These are phyloP conservation scores for Colletotrichum endophyticum DNA, from an alignment of 2,329 filamentous ascomycete species.

Conservation along the genomic window DNA sequence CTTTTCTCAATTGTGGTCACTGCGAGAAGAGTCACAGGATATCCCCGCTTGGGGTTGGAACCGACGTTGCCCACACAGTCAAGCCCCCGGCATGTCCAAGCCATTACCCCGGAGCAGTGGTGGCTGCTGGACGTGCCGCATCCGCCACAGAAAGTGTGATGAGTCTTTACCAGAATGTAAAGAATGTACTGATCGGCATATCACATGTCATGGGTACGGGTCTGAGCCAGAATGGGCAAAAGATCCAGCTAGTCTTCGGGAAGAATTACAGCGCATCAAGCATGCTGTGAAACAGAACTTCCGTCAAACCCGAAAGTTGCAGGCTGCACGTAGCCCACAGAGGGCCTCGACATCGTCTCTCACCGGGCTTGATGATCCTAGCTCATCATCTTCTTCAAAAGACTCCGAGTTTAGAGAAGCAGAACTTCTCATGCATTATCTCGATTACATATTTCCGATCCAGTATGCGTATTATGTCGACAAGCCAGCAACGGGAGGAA, in stretches of 20 bases:
- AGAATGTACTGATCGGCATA: conserved; percentile 26
- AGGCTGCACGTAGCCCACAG: background rate
- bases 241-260: conserved; percentile 28
- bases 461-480: conserved; percentile 30
- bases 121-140: conserved; percentile 33
- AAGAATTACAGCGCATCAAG: conserved; percentile 28
- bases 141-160: conserved; percentile 32
- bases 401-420: conserved; percentile 23
- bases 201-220: conserved; percentile 31
- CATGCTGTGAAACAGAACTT: conserved; percentile 27
- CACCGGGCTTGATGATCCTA: background rate
- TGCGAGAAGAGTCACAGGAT: background rate
- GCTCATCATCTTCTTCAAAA: background rate
- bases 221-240: conserved; percentile 40
- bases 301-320: conserved; percentile 11
- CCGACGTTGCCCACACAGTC: background rate
- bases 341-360: background rate
- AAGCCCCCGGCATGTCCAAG: background rate
- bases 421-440: conserved; percentile 30
- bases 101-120: conserved; percentile 18
- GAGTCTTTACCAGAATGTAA: conserved; percentile 26
- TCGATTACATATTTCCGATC: conserved; percentile 31
- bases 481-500: conserved; percentile 26
- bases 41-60: background rate
- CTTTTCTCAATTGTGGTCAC: background rate